Evolutionary conservation across 768 basidiomycete species (phyloP).

Genomic region (Collybiopsis confluens): DNA sequence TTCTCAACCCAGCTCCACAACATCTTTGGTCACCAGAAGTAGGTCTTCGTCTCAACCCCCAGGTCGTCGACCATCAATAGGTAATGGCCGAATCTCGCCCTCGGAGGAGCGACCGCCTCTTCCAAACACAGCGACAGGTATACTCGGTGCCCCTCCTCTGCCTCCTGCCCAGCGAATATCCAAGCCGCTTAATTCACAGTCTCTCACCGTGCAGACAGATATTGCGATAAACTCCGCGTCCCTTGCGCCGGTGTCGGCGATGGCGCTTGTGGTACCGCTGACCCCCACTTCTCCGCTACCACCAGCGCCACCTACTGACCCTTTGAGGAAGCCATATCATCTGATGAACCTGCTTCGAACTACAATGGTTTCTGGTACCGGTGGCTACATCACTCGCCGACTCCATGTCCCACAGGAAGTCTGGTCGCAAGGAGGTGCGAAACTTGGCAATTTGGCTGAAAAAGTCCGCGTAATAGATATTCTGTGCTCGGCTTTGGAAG

Average conservation of each 20-base stretch:
- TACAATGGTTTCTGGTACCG: slow-evolving; percentile 75
- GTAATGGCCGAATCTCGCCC: slow-evolving; percentile 48
- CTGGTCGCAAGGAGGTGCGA: slow-evolving; percentile 89
- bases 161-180: slow-evolving; percentile 48
- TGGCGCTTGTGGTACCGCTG: slow-evolving; percentile 57
- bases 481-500: slow-evolving; percentile 73
- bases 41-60: slow-evolving; percentile 73
- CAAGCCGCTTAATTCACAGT: slow-evolving; percentile 32
- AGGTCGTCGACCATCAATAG: slow-evolving; percentile 60
- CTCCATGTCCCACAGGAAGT: slow-evolving; percentile 87
- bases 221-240: slow-evolving; percentile 32
- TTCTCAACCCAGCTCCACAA: slow-evolving; percentile 36
- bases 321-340: slow-evolving; percentile 82
- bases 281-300: slow-evolving; percentile 80
- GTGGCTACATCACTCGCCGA: slow-evolving; percentile 84
- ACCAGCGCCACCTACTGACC: slow-evolving; percentile 63
- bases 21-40: slow-evolving; percentile 39
- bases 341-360: slow-evolving; percentile 78
- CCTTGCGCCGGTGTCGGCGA: slow-evolving; percentile 41
- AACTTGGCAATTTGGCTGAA: slow-evolving; percentile 74
- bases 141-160: slow-evolving; percentile 28
- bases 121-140: slow-evolving; percentile 33
- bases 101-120: slow-evolving; percentile 52
- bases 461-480: slow-evolving; percentile 85
- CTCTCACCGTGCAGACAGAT: slow-evolving; percentile 48